Evolutionary conservation across 805 yeast genomes (phyloP).

Genomic region (Kuraishia borneana): DNA sequence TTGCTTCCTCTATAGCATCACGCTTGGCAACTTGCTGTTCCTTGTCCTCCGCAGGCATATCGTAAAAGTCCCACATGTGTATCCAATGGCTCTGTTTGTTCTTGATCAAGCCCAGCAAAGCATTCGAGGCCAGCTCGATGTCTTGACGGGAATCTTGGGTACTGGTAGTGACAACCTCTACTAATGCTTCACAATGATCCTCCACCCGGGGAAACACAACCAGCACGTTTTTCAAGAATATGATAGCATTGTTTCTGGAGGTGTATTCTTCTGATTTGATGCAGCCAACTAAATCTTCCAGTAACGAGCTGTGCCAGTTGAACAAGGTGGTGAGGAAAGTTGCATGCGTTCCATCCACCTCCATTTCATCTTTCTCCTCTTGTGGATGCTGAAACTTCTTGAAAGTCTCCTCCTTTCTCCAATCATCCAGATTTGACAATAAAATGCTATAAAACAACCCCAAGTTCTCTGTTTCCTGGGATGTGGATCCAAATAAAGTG

Average conservation of each 20-base stretch:
- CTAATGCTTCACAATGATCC: conserved; percentile 48
- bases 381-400: too few species aligned
- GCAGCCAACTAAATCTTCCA: conserved; percentile 29
- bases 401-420: conserved; percentile 18
- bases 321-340: conserved; percentile 28
- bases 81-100: conserved; percentile 42
- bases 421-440: conserved; percentile 32
- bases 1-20: conserved; percentile 6
- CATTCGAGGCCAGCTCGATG: conserved; percentile 64
- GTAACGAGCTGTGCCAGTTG: conserved; percentile 43
- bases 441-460: conserved; percentile 62
- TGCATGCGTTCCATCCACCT: conserved; percentile 10
- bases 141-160: conserved; percentile 62
- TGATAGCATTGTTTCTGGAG: conserved; percentile 71
- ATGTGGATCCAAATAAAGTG: conserved; percentile 58
- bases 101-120: conserved; percentile 54
- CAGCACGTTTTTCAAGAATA: conserved; percentile 57
- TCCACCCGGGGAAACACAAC: conserved; percentile 58
- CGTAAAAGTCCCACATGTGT: conserved; percentile 45
- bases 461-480: conserved; percentile 70
- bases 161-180: conserved; percentile 33
- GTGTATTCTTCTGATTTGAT: conserved; percentile 51
- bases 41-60: conserved; percentile 32
- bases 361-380: conserved; percentile 8
- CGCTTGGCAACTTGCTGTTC: conserved; percentile 13